These are phyloP conservation scores for Hymenoscyphus fraxineus DNA, from an alignment of 2,329 filamentous ascomycete genomes.

Conservation along the genomic window DNA sequence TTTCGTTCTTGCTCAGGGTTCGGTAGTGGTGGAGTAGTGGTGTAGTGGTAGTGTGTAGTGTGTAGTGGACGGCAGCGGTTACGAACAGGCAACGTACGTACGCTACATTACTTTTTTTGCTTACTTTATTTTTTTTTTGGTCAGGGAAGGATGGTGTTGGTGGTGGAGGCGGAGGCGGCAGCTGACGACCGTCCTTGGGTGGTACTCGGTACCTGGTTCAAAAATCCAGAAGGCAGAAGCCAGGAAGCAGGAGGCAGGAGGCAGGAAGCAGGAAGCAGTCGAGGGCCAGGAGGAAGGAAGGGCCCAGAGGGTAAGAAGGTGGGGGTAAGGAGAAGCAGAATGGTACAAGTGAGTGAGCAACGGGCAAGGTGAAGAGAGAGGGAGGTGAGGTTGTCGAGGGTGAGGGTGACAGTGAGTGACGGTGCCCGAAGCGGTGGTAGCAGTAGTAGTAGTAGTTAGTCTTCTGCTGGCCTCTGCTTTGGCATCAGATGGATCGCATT, in stretches of 20 bases:
- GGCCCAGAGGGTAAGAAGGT: neutral
- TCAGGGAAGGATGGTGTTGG: neutral
- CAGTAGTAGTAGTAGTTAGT: no score
- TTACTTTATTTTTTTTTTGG: slow-evolving; percentile 3
- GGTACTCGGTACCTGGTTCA: slow-evolving; percentile 4
- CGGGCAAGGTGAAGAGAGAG: neutral
- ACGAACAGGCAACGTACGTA: neutral
- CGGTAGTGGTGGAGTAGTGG: no score
- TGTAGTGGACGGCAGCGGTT: neutral
- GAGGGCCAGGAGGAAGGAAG: neutral
- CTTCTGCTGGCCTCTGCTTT: neutral
- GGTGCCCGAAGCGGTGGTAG: neutral
- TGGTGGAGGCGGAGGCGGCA: neutral
- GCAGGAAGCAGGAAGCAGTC: neutral
- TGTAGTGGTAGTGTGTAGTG: neutral
- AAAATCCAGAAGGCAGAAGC: no score
- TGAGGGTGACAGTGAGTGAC: neutral
- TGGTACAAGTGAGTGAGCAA: neutral
- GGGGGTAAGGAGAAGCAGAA: neutral
- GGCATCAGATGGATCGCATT: slow-evolving; percentile 1
- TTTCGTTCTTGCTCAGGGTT: no score
- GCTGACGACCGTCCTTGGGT: neutral
- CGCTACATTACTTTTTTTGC: neutral
- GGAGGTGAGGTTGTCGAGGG: neutral
- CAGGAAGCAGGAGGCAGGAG: neutral